Percentiles rank a stretch among this genome's conserved stretches.
These are phyloP conservation scores for Taiozyma sp. DNA, from an alignment of 1,139 yeast species.

Conservation along the genomic window DNA sequence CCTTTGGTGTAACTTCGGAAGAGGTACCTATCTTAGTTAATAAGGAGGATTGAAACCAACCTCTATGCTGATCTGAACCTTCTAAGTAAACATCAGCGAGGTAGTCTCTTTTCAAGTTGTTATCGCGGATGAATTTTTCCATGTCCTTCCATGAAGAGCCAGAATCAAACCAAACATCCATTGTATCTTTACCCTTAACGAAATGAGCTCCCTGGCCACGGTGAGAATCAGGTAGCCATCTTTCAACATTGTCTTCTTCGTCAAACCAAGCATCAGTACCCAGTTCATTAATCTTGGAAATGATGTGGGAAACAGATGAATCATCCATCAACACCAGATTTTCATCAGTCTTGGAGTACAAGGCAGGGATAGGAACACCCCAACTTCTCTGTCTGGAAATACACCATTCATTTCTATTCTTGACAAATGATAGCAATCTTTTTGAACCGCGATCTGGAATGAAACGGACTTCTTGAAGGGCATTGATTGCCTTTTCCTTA, in stretches of 20 bases:
- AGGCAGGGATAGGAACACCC: slow-evolving; percentile 97
- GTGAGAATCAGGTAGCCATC: slow-evolving; percentile 66
- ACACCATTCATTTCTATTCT: slow-evolving; percentile 91
- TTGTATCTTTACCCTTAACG: slow-evolving; percentile 75
- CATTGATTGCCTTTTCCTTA: slow-evolving; percentile 53
- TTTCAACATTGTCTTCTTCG: slow-evolving; percentile 41
- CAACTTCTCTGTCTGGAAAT: slow-evolving; percentile 94
- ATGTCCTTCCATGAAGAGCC: slow-evolving; percentile 89
- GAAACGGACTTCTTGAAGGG: slow-evolving; percentile 60
- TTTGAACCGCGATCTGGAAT: slow-evolving; percentile 68
- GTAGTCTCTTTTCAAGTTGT: slow-evolving; percentile 25
- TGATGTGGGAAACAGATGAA: slow-evolving; percentile 47
- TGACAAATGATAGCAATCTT: slow-evolving; percentile 67
- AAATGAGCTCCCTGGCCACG: slow-evolving; percentile 36
- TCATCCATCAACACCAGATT: slow-evolving; percentile 53
- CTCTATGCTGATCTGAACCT: slow-evolving; percentile 97
- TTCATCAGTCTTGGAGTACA: slow-evolving; percentile 50
- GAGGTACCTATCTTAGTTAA: slow-evolving; percentile 62
- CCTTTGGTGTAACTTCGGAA: slow-evolving; percentile 23
- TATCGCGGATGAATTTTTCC: slow-evolving; percentile 32
- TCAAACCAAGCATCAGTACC: slow-evolving; percentile 82
- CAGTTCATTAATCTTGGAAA: slow-evolving; percentile 41
- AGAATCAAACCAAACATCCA: slow-evolving; percentile 99
- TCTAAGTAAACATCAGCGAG: slow-evolving; percentile 81
- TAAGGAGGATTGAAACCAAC: slow-evolving; percentile 96